Evolutionary conservation across 495 filamentous ascomycete genomes (phyloP).

Genomic region (Podospora sp.): DNA sequence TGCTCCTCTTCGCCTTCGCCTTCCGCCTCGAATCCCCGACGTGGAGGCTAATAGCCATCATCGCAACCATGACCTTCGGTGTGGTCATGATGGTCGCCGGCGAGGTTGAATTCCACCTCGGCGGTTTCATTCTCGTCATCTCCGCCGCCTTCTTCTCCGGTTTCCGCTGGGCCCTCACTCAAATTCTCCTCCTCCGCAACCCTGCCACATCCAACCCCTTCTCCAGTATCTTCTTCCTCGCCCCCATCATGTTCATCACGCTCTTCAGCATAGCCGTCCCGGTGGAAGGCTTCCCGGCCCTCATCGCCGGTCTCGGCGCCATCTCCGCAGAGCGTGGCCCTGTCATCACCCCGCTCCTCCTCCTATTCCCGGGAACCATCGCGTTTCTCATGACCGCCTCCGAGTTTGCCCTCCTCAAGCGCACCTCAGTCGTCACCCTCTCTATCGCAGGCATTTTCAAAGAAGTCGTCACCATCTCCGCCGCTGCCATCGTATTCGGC

Average conservation of each 20-base stretch:
- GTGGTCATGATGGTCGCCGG: constrained; percentile 99
- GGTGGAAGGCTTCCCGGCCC: constrained; percentile 74
- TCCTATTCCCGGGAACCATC: constrained; percentile 87
- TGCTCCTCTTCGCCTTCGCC: constrained; percentile 91
- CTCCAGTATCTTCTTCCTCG: constrained; percentile 93
- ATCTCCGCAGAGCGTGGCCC: constrained; percentile 69
- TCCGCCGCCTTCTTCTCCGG: constrained; percentile 91
- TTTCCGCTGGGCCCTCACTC: constrained; percentile 95
- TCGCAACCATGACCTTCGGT: constrained; percentile 88
- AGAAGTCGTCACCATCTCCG: constrained; percentile 94
- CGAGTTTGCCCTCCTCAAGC: constrained; percentile 93
- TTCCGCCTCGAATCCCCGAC: constrained; percentile 91
- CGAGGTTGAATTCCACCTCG: constrained; percentile 85
- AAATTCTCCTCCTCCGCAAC: constrained; percentile 92
- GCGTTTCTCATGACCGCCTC: constrained; percentile 97
- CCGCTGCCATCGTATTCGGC: constrained; percentile 84
- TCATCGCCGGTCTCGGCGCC: constrained; percentile 62
- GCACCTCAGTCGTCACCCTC: constrained; percentile 93
- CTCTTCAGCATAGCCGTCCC: constrained; percentile 80
- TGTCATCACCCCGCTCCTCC: constrained; percentile 56
- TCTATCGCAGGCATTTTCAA: constrained; percentile 99
- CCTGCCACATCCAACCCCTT: constrained; percentile 97
- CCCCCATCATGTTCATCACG: constrained; percentile 91
- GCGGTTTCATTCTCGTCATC: constrained; percentile 92
- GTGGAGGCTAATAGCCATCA: constrained; percentile 80